Conservation (phyloP, 2,329 filamentous ascomycete genomes). For the Colletotrichum falcatum region DNA sequence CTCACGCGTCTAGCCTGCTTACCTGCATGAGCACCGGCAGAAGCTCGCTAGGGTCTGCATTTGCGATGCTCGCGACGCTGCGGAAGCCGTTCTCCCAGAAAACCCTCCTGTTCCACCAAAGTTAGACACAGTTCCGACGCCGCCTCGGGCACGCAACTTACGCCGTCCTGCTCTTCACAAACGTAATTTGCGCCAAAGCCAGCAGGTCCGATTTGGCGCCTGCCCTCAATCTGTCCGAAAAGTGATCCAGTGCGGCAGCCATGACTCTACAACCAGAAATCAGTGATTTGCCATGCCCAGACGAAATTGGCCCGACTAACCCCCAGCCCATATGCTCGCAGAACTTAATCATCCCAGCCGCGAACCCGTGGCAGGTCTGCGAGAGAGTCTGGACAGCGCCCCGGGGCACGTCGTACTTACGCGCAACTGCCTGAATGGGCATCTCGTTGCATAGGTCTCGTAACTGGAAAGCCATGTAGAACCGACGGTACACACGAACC, state of each 20-base stretch:
- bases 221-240: constrained; percentile 78
- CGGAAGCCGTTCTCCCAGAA: constrained; percentile 84
- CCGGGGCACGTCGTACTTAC: constrained; percentile 77
- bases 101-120: constrained; percentile 55
- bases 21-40: constrained; percentile 80
- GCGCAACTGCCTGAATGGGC: constrained; percentile 75
- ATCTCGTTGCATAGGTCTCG: constrained; percentile 83
- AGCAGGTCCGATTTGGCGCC: constrained; percentile 79
- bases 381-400: constrained; percentile 79
- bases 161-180: constrained; percentile 82
- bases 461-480: constrained; percentile 82
- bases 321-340: constrained; percentile 82
- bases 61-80: constrained; percentile 74
- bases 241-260: constrained; percentile 79
- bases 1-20: constrained; percentile 41
- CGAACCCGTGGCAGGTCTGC: constrained; percentile 82
- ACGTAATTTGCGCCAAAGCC: constrained; percentile 77
- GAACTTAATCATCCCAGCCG: constrained; percentile 83
- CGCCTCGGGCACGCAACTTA: constrained; percentile 48
- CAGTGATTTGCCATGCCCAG: constrained; percentile 16
- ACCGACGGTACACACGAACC: constrained; percentile 75
- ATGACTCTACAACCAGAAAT: constrained; percentile 64
- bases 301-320: constrained; percentile 52
- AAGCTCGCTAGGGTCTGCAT: constrained; percentile 75
- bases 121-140: constrained; percentile 21